Conservation (phyloP, 2,329 filamentous ascomycete genomes). For the Dissoconium aciculare region DNA sequence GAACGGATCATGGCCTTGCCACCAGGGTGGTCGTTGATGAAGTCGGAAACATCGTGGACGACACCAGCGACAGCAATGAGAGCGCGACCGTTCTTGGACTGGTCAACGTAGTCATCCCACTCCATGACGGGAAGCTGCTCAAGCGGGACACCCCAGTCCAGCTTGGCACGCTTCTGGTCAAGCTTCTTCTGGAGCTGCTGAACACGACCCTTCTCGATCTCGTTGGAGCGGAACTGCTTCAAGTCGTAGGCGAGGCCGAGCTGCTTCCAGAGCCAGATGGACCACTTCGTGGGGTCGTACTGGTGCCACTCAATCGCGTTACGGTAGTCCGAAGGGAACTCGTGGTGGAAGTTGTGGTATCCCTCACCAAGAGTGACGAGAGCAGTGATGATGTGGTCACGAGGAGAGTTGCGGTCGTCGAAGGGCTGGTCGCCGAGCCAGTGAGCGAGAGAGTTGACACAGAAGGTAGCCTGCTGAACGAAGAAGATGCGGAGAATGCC, state of each 20-base stretch:
- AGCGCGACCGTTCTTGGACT: slow-evolving; percentile 62
- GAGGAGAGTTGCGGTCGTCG: slow-evolving; percentile 80
- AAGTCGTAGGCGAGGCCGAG: slow-evolving; percentile 72
- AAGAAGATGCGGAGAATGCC: slow-evolving; percentile 79
- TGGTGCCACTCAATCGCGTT: slow-evolving; percentile 85
- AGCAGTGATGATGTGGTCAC: slow-evolving; percentile 76
- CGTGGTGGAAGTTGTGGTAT: slow-evolving; percentile 93
- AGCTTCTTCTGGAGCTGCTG: slow-evolving; percentile 89
- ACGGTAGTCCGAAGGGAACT: slow-evolving; percentile 85
- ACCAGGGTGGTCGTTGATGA: slow-evolving; percentile 82
- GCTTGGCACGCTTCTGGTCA: slow-evolving; percentile 64
- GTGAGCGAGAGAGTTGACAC: slow-evolving; percentile 79
- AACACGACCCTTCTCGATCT: slow-evolving; percentile 81
- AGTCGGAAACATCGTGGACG: slow-evolving; percentile 69
- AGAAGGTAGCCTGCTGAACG: slow-evolving; percentile 85
- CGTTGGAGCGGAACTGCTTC: slow-evolving; percentile 81
- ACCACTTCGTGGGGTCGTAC: slow-evolving; percentile 87
- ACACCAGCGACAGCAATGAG: slow-evolving; percentile 69
- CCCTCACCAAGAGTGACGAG: slow-evolving; percentile 75
- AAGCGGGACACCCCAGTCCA: slow-evolving; percentile 76
- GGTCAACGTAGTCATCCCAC: slow-evolving; percentile 72
- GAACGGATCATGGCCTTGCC: slow-evolving; percentile 74
- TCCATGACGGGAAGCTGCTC: slow-evolving; percentile 73
- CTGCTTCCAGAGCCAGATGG: slow-evolving; percentile 72
- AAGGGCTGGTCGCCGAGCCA: slow-evolving; percentile 88